These are phyloP conservation scores for Globisporangium camurandrum DNA, from an alignment of 352 stramenopile species.

Conservation along the genomic window DNA sequence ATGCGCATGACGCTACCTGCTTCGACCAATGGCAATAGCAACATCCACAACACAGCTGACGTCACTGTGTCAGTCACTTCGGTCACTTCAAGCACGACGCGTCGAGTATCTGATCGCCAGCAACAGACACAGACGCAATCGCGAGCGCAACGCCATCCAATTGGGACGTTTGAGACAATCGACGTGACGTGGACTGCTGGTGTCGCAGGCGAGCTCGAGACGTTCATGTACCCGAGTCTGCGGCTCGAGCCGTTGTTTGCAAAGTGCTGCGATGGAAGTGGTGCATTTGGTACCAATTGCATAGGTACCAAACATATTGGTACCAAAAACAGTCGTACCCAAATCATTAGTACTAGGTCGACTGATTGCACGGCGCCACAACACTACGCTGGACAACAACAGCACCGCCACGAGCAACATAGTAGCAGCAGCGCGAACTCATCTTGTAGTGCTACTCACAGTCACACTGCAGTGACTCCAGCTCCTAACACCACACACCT, in stretches of 20 bases:
- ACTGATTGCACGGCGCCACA: no score
- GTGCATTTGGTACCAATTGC: not conserved
- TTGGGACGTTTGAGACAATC: slow-evolving; percentile 44
- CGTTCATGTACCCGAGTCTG: slow-evolving; percentile 72
- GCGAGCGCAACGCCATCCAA: slow-evolving; percentile 17
- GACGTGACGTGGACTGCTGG: slow-evolving; percentile 56
- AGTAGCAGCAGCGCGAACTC: no score
- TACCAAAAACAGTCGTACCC: no score
- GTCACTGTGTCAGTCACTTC: not conserved
- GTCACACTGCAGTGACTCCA: no score
- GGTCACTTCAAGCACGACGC: not conserved
- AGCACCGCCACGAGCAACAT: no score
- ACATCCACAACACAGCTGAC: no score
- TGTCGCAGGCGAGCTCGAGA: slow-evolving; percentile 51
- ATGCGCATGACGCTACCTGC: no score
- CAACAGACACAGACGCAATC: slow-evolving; percentile 6
- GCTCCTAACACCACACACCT: no score
- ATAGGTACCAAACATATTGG: no score
- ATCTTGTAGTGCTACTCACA: not conserved
- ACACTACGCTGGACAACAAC: no score
- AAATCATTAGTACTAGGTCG: no score
- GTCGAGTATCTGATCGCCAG: not conserved
- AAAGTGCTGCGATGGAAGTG: not conserved
- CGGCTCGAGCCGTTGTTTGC: slow-evolving; percentile 42
- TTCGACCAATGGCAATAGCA: no score